Base-by-base conservation (phyloP, 768 basidiomycete species). In the Xerocomus spinulosus region DNA sequence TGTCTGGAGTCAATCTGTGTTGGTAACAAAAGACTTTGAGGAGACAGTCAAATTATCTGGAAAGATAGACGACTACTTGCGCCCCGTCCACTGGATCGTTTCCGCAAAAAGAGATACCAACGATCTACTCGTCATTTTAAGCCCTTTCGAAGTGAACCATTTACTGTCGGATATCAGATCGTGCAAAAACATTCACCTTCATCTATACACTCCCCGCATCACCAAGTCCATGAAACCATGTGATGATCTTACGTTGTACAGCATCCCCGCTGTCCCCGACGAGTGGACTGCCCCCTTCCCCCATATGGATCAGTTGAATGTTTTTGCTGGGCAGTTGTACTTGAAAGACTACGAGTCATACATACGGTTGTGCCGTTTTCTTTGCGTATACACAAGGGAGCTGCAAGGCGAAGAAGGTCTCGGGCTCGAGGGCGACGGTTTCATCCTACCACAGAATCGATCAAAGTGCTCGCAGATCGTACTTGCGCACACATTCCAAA, bases 271-370 rank as follows among this genome's bases (percentile, higher is more conserved):
- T 4, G 39, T 63, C 3, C 50, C 66, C 1, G 20, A 24, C 2
- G 36, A 36, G 9, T 63, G 61, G 55, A 43, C 42, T 8, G 49
- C 58, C 1, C 41, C 49, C 2, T 34, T 44, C 3, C 30, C 48
- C 9, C 40, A 59, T 9, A 63, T 62, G 23, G 44, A 42, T 21
- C 72, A 75, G 38, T 58, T 78, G 29, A 74, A 71, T 32, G 49
- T 76, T 25, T 75, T 70, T 53, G 71, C 74, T 13, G 76, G 74
- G 3, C 73, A 78, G 45, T 61, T 78, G 3, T 78, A 71, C 46
- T 45, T 75, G 30, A 57, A 56, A 9, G 55, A 69, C 20, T 55
- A 65, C 21, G 48, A 47, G 10, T 54, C 67, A 2, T 77, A 76
- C 43, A 50, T 50, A 24, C 53, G 48, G 2, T 29, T 72, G 13